Conservation (phyloP, 257 asterid species). For the Verbena officinalis region DNA sequence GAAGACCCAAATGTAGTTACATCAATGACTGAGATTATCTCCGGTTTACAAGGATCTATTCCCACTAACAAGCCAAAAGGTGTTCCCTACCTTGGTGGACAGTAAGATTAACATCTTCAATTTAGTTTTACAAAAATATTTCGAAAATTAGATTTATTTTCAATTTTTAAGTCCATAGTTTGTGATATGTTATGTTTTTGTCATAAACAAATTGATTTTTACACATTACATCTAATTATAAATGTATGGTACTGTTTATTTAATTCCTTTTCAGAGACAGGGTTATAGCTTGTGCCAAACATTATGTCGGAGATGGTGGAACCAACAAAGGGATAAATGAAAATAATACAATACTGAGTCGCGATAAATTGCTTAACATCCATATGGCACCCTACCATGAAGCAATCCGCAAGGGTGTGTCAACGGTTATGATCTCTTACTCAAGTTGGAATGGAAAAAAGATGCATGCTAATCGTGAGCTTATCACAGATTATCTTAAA, state of each 20-base stretch:
- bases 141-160: no score
- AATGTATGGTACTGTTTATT: no score
- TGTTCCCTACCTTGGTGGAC: slow-evolving; percentile 43
- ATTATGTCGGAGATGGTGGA: slow-evolving; percentile 82
- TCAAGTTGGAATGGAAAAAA: slow-evolving; percentile 76
- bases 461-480: slow-evolving; percentile 70
- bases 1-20: slow-evolving; percentile 45
- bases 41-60: slow-evolving; percentile 48
- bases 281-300: slow-evolving; percentile 66
- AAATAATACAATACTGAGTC: slow-evolving; percentile 53
- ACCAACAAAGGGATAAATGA: slow-evolving; percentile 69
- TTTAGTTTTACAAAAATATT: no score
- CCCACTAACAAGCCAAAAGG: slow-evolving; percentile 37
- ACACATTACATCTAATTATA: neutral
- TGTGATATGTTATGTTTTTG: no score
- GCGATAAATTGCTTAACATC: slow-evolving; percentile 48
- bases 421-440: slow-evolving; percentile 69
- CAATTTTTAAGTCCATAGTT: no score
- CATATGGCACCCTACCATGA: slow-evolving; percentile 67
- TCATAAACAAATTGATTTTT: neutral
- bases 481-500: slow-evolving; percentile 69
- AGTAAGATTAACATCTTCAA: slow-evolving; percentile 24
- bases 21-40: slow-evolving; percentile 46
- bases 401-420: slow-evolving; percentile 65
- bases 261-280: slow-evolving; percentile 33